Evolutionary conservation across 176 grass and related monocot species (phyloP), one percentile per base, ranked within the genome.

Genomic region (Leersia perrieri): DNA sequence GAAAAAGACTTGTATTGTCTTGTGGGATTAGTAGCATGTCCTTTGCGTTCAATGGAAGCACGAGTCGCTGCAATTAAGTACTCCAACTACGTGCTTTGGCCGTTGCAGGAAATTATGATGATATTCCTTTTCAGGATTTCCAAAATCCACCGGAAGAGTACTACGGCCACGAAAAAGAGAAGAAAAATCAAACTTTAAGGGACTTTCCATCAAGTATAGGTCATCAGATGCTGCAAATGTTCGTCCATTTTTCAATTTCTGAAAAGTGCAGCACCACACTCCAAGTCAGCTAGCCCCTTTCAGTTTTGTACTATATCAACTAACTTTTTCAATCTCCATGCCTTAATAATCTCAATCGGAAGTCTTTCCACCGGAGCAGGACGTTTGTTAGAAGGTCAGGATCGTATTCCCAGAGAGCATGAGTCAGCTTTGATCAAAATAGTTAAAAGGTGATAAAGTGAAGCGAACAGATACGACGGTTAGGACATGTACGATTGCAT

Each of bases 1-100:
- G 68, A 68, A 76, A 82, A 57, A 60, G 67, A 73, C 73, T 68
- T 78, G 66, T n/a, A 74, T 32, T 22, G 18, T 66, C 32, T 20
- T 26, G 18, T 66, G 39, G 44, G 49, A 20, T 82, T 86, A 51
- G 71, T 85, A 45, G 73, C n/a, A n/a, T 63, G 51, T 78, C 35
- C 67, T 82, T 86, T 73, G 73, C 66, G 83, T 90, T 38, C 3
- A 85, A 47, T 65, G 26, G 63, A 86, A 58, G 73, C 67, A 40
- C 53, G 8, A 33, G 9, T 42, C 4, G 29, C 51, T 76, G 70
- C 58, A 87, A 86, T 75, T 69, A 68, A 66, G 45, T 82, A 58
- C 34, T 60, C 20, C 68, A 71, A 13, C 60, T 71, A 13, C 22
- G 12, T 73, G 29, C 68, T 82, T 74, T 62, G 66, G 60, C 63